Percentiles rank a stretch among this genome's conserved stretches.
These are phyloP conservation scores for Rhizophora apiculata DNA, from an alignment of 345 rosid species.

Conservation along the genomic window DNA sequence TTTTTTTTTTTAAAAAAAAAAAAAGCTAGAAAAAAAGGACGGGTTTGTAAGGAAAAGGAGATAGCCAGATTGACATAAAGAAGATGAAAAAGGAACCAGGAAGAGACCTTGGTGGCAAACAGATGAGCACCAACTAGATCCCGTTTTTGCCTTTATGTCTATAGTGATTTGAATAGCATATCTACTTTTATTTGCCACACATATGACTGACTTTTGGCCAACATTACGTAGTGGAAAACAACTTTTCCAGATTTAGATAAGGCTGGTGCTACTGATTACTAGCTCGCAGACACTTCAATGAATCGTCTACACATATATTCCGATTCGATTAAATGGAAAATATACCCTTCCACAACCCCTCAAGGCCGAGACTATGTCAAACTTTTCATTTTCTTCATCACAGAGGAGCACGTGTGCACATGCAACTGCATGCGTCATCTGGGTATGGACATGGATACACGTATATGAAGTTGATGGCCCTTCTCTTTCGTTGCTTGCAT, in stretches of 20 bases:
- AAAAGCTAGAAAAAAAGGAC: not conserved
- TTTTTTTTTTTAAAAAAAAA: too few relatives aligned
- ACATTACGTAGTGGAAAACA: slow-evolving; percentile 54
- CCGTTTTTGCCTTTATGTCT: slow-evolving; percentile 46
- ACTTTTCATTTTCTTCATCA: not conserved
- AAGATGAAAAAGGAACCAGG: slow-evolving; percentile 14
- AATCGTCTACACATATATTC: not conserved
- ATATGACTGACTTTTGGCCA: slow-evolving; percentile 40
- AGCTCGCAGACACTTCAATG: not conserved
- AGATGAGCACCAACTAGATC: slow-evolving; percentile 42
- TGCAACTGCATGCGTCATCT: not conserved
- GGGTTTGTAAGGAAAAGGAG: not conserved
- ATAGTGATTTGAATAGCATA: slow-evolving; percentile 51
- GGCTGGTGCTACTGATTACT: slow-evolving; percentile 3
- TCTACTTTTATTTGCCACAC: slow-evolving; percentile 28
- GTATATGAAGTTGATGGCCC: too few relatives aligned
- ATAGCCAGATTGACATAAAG: slow-evolving; percentile 8
- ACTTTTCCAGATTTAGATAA: slow-evolving; percentile 39
- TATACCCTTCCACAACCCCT: too few relatives aligned
- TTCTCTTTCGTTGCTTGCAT: too few relatives aligned
- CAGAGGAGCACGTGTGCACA: not conserved
- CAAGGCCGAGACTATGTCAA: too few relatives aligned
- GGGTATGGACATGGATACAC: not conserved
- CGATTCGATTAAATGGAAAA: not conserved
- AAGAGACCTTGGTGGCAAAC: slow-evolving; percentile 62